Evolutionary conservation across 495 filamentous ascomycete species (phyloP).

Genomic region (Bacidia rubella): DNA sequence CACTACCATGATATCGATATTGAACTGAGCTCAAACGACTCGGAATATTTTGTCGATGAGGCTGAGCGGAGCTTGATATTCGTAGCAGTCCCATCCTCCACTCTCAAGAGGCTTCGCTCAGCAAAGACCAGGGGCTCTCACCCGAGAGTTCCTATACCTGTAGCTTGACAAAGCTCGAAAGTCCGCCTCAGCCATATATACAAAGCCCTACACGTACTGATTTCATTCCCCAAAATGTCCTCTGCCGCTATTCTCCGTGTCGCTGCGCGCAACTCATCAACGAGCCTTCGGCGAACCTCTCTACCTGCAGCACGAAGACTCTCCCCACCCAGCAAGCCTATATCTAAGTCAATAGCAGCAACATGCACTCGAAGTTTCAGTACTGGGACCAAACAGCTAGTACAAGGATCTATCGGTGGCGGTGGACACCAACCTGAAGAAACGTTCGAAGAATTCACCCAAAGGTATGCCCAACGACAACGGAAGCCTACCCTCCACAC

Average conservation of each 20-base stretch:
- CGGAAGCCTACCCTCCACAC: background rate
- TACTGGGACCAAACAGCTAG: background rate
- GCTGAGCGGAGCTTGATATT: background rate
- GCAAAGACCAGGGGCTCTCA: background rate
- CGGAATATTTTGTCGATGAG: background rate
- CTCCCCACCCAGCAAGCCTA: conserved; percentile 1
- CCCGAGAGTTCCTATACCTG: background rate
- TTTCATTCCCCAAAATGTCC: conserved; percentile 33
- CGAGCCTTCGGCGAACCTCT: conserved; percentile 33
- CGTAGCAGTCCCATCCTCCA: background rate
- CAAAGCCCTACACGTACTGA: background rate
- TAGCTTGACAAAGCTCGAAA: background rate
- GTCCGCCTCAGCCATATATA: background rate
- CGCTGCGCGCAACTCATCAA: conserved; percentile 54
- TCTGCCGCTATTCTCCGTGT: conserved; percentile 55
- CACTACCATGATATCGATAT: too few species aligned
- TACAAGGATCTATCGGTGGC: conserved; percentile 20
- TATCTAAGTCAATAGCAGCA: background rate
- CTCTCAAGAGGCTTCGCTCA: background rate
- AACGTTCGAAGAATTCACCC: conserved; percentile 97
- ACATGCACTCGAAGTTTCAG: background rate
- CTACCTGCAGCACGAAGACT: conserved; percentile 7
- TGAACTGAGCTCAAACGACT: background rate
- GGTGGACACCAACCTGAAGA: conserved; percentile 57
- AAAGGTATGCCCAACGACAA: conserved; percentile 54